These are phyloP conservation scores for Suhomyces canberraensis DNA, from an alignment of 805 yeast genomes.

Conservation along the genomic window DNA sequence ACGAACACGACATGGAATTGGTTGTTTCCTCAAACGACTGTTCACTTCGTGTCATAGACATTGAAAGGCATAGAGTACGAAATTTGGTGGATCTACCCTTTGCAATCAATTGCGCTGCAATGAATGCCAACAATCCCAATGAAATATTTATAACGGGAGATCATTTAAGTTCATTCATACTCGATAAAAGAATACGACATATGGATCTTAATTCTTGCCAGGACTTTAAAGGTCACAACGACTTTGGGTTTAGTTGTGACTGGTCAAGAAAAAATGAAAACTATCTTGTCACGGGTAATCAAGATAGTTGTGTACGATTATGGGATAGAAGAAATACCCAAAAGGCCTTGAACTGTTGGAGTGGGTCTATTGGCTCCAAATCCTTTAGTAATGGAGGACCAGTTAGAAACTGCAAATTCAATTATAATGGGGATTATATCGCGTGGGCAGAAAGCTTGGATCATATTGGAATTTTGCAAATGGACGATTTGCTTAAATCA, in stretches of 20 bases:
- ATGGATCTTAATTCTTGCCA: constrained; percentile 4
- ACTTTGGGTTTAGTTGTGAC: constrained; percentile 58
- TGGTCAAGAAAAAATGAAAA: constrained; percentile 47
- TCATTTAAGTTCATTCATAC: constrained; percentile 36
- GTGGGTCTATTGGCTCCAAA: constrained; percentile 30
- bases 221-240: constrained; percentile 45
- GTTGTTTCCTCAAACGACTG: constrained; percentile 52
- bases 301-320: constrained; percentile 54
- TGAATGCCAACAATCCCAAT: constrained; percentile 35
- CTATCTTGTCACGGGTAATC: constrained; percentile 53
- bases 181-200: constrained; percentile 37
- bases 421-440: constrained; percentile 42
- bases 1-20: constrained; percentile 28
- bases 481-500: constrained; percentile 24
- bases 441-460: constrained; percentile 61
- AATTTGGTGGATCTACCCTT: constrained; percentile 31
- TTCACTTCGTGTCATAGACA: constrained; percentile 40
- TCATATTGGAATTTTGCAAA: constrained; percentile 49
- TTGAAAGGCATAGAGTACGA: constrained; percentile 12
- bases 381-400: constrained; percentile 38
- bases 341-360: constrained; percentile 30
- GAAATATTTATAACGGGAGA: constrained; percentile 53
- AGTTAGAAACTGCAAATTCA: constrained; percentile 51
- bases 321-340: constrained; percentile 47
- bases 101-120: constrained; percentile 50